A percentile compares a stretch with the other conserved stretches of the same genome.
These are phyloP conservation scores for Solanum hybrid DNA, from an alignment of 305 asterid genomes.

Conservation along the genomic window DNA sequence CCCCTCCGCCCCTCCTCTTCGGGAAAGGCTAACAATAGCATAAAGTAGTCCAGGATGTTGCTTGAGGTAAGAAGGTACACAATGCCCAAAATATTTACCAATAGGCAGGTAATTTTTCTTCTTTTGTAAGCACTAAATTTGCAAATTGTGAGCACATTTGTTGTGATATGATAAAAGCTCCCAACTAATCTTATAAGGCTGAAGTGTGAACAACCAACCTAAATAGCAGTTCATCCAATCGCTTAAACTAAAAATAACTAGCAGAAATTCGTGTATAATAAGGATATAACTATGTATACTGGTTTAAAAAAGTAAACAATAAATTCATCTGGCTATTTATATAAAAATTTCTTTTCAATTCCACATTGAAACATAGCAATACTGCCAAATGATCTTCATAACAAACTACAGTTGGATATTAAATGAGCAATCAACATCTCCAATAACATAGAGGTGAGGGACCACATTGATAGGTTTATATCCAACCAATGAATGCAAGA, in stretches of 20 bases:
- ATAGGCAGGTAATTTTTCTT: not conserved
- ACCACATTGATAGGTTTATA: not conserved
- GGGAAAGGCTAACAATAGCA: not conserved
- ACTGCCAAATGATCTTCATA: not conserved
- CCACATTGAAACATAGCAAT: not conserved
- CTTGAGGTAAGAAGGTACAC: not conserved
- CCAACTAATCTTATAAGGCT: no score
- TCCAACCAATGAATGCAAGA: not conserved
- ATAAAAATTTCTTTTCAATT: not conserved
- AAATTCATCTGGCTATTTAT: not conserved
- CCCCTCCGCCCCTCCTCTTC: not conserved
- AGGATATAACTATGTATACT: not conserved
- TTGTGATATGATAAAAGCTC: not conserved
- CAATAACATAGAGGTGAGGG: not conserved
- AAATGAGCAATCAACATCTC: not conserved
- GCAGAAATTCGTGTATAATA: not conserved
- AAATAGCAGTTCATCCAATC: not conserved
- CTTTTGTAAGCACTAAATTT: not conserved
- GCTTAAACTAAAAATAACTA: not conserved
- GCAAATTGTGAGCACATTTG: not conserved
- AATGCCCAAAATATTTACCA: not conserved
- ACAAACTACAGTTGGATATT: not conserved
- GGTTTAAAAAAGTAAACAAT: not conserved
- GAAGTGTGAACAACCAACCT: no score
- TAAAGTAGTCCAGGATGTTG: not conserved